Evolutionary conservation across 2,329 filamentous ascomycete species (phyloP).

Genomic region (Cladosporium sp.): DNA sequence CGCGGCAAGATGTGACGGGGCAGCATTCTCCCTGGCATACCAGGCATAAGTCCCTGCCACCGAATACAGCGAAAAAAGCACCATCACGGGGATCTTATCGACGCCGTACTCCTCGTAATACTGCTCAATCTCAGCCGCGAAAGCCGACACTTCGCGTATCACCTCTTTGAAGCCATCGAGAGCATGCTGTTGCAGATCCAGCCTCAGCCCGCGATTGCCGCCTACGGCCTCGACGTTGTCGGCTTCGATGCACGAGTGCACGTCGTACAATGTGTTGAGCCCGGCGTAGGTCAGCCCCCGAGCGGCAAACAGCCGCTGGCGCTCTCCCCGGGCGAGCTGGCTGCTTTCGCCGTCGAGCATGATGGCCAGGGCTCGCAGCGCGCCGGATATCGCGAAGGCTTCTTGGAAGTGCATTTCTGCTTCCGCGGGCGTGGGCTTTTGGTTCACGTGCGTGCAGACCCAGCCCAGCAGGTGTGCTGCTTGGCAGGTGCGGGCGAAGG

Average conservation of each 20-base stretch:
- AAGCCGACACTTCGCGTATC: conserved; percentile 15
- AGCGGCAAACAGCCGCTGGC: conserved; percentile 22
- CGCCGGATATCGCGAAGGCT: conserved; percentile 23
- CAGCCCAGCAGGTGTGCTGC: conserved; percentile 25
- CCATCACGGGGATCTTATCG: conserved; percentile 21
- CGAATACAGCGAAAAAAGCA: conserved; percentile 22
- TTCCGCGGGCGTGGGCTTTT: conserved; percentile 21
- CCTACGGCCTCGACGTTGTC: conserved; percentile 21
- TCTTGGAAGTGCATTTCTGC: conserved; percentile 26
- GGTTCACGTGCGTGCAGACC: conserved; percentile 25
- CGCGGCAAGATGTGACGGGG: conserved; percentile 15
- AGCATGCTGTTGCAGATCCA: conserved; percentile 22
- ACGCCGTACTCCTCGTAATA: conserved; percentile 4
- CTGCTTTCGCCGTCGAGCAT: conserved; percentile 17
- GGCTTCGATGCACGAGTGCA: conserved; percentile 26
- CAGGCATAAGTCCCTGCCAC: conserved; percentile 25
- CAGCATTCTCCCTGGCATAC: conserved; percentile 23
- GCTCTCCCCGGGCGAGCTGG: conserved; percentile 12
- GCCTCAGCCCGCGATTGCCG: conserved; percentile 1
- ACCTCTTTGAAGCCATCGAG: conserved; percentile 24
- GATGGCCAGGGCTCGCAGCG: conserved; percentile 20
- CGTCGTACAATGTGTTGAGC: conserved; percentile 24
- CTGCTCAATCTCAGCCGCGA: conserved; percentile 21
- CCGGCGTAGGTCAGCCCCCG: conserved; percentile 22
- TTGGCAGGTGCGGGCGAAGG: conserved; percentile 27